Evolutionary conservation across 305 asterid species (phyloP), one percentile per base, ranked within the genome.

Genomic region (Fraxinus greggii): DNA sequence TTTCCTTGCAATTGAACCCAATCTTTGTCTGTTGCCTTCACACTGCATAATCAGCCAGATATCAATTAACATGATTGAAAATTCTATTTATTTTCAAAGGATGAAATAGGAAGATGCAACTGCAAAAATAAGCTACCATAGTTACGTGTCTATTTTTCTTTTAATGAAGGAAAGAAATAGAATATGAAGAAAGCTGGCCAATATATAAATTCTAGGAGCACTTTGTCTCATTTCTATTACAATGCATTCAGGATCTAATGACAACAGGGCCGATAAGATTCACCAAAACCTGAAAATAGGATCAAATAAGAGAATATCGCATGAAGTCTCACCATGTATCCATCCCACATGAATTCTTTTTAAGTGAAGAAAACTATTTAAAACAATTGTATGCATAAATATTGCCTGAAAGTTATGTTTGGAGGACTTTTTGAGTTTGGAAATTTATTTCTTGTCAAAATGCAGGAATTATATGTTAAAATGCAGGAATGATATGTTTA

Each of bases 1-100:
- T 92, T 90, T 74, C 97, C 99, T 84, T 84, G 94, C 89, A 93
- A 84, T 78, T 86, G 90, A 76, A 85, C 93, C 99, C 99, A 95
- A 59, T 91, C 96, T 79, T 86, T 89, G 84, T 92, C 95, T 32
- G 94, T 90, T 79, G 96, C 97, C 86, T 91, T 88, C 82, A 85
- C 93, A 81, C 99, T 95, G 81, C 61, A 83, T 78, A 78, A 19
- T 63, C 84, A 61, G 35, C 70, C 56, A 40, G 65, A 26, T 79
- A 31, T 63, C 10, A 56, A 85, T 76, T 8, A 51, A 5, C 63
- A 51, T 51, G 24, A 17, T 51, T 51, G 63, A 51, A 51, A 51
- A 4, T 51, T 51, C 23, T 4, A 51, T 51, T 51, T 51, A 51
- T 51, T 51, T 51, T 5, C 63, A 17, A 51, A 51, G 23, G 23